phyloP scores from a whole-genome alignment of 2,329 filamentous ascomycete species.

The Apiospora marii region DNA sequence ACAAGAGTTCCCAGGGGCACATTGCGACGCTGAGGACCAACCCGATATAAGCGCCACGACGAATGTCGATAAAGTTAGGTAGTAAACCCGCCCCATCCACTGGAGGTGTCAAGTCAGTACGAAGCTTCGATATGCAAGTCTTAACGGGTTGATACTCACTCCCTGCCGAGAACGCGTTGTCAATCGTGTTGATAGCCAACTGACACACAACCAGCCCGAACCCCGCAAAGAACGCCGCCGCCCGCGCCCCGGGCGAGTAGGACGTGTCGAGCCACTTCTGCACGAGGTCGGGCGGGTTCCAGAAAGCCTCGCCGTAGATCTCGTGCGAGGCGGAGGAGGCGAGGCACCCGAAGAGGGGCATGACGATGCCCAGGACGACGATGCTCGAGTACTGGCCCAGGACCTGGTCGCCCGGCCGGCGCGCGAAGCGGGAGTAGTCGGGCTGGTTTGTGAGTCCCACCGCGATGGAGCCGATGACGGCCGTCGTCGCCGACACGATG shows the following conservation, averaged over 20 bases:
- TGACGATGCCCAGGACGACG: slow-evolving; percentile 75
- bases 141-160: slow-evolving; percentile 46
- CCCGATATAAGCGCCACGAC: slow-evolving; percentile 87
- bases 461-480: slow-evolving; percentile 81
- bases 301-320: slow-evolving; percentile 72
- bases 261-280: slow-evolving; percentile 70
- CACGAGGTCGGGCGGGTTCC: slow-evolving; percentile 76
- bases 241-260: slow-evolving; percentile 70
- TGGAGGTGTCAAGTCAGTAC: background rate
- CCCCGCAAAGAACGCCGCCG: slow-evolving; percentile 66
- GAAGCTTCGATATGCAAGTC: rapidly evolving
- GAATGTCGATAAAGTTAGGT: slow-evolving; percentile 84
- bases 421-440: slow-evolving; percentile 85
- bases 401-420: slow-evolving; percentile 76
- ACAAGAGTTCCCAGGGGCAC: slow-evolving; percentile 85
- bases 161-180: slow-evolving; percentile 83
- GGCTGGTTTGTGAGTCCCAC: slow-evolving; percentile 84
- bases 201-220: slow-evolving; percentile 72
- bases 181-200: slow-evolving; percentile 85
- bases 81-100: slow-evolving; percentile 84
- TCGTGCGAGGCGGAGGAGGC: slow-evolving; percentile 76
- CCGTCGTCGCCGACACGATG: slow-evolving; percentile 68
- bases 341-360: slow-evolving; percentile 84
- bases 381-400: slow-evolving; percentile 83
- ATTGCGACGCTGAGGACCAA: slow-evolving; percentile 82